Base-by-base conservation (phyloP, 2,329 filamentous ascomycete genomes). In the Pseudomassariella vexata region DNA sequence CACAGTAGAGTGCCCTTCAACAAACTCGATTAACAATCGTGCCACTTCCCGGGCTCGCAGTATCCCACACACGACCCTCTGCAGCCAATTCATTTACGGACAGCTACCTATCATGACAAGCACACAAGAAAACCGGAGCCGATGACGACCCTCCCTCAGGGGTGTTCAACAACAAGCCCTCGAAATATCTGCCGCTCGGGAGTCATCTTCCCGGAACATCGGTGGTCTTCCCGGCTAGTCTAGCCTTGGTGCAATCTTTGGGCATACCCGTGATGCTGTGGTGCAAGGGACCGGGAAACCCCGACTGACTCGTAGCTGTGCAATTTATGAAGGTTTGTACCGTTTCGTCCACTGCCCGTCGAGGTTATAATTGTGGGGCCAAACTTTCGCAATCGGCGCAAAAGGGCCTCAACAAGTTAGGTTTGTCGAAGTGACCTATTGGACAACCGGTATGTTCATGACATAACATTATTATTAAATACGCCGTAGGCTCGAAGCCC, bases 101-200 rank as follows among this genome's bases (percentile, higher is more conserved):
- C 11, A 24, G 22, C 22, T 11, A n/a, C 11, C 9, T 22, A 19
- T 29, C 26, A 15, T 19, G 30, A 16, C 32, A 35, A 6, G 25
- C 32, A 20, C 32, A 35, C 32, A 24, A 20, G 26, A 25, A 35
- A 3, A 24, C 12, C 9, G 32, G 32, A 19, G 29, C 12, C 16
- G 29, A 27, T 3, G 19, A 21, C 3, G 32, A 30, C 12, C 32
- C 32, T 9, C 32, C 32, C 6, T n/a, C n/a, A n/a, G 32, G 32
- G 4, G 32, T 35, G 15, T 35, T 35, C 26, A 35, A 15, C n/a
- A 35, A 35, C 5, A 24, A 21, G 7, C 32, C 32, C 24, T 35
- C 19, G 21, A 29, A 28, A 21, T 35, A 35, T 17, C 18, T 30
- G 9, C 26, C 26, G 27, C 32, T 35, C 14, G 32, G 32, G 16